A percentile compares a stretch with the other conserved stretches of the same genome.
Conservation (phyloP, 2,329 filamentous ascomycete genomes). For the Torrubiellomyces zombiae region DNA sequence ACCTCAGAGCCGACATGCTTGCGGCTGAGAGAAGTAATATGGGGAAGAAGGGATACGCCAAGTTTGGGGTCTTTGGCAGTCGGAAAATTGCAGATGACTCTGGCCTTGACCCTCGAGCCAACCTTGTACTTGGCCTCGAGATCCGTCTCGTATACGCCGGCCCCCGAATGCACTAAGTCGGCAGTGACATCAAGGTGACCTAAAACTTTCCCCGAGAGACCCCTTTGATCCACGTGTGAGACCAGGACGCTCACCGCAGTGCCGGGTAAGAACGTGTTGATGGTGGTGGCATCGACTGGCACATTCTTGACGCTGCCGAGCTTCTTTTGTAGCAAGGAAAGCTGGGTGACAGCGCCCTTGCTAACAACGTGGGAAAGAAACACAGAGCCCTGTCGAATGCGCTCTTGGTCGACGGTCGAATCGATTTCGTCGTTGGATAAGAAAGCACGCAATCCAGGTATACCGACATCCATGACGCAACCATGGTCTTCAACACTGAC, state of each 20-base stretch:
- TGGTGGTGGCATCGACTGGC: conserved; percentile 63
- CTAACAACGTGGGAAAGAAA: conserved; percentile 69
- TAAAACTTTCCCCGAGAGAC: conserved; percentile 81
- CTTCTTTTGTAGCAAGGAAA: conserved; percentile 58
- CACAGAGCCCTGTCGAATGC: conserved; percentile 67
- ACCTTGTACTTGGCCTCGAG: conserved; percentile 65
- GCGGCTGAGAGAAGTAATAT: conserved; percentile 48
- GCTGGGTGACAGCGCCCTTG: conserved; percentile 70
- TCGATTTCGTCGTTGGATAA: conserved; percentile 72
- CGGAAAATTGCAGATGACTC: conserved; percentile 79
- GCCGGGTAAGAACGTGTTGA: conserved; percentile 81
- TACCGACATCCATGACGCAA: conserved; percentile 77
- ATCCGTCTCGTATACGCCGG: conserved; percentile 50
- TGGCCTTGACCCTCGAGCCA: conserved; percentile 68
- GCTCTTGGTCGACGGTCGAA: conserved; percentile 42
- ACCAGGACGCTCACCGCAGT: conserved; percentile 78
- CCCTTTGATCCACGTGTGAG: conserved; percentile 54
- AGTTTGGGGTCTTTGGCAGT: conserved; percentile 64
- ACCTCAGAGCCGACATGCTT: conserved; percentile 21
- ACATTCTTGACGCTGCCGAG: conserved; percentile 49
- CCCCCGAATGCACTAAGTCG: conserved; percentile 76
- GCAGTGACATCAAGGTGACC: conserved; percentile 82
- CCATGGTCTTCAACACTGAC: conserved; percentile 92
- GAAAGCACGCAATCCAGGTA: conserved; percentile 64
- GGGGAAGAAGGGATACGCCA: conserved; percentile 76